Evolutionary conservation across 176 grass and related monocot species (phyloP).

Genomic region (barley (Hordeum vulgare)): DNA sequence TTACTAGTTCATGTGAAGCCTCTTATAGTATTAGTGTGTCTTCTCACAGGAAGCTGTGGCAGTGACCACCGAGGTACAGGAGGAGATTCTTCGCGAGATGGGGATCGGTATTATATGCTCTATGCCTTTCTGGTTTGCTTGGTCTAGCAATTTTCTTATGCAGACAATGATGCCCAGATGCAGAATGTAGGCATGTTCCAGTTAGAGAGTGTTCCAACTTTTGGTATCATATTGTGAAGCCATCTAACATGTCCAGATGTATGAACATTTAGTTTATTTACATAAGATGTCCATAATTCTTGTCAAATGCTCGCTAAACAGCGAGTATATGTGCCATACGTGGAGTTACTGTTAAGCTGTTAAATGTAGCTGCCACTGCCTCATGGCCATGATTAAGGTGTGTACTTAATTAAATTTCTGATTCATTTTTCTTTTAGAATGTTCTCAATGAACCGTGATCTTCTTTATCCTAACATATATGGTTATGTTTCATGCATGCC

Average conservation of each 20-base stretch:
- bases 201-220: not conserved
- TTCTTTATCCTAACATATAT: not conserved
- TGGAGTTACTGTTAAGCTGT: no score
- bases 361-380: no score
- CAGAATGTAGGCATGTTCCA: not conserved
- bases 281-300: no score
- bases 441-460: not conserved
- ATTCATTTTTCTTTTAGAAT: not conserved
- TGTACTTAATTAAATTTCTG: not conserved
- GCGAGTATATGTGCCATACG: no score
- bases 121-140: not conserved
- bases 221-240: not conserved
- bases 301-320: no score
- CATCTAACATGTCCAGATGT: no score
- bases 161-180: not conserved
- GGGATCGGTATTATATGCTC: slow-evolving; percentile 48
- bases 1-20: not conserved
- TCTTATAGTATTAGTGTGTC: not conserved
- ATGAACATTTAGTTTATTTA: no score
- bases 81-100: slow-evolving; percentile 75
- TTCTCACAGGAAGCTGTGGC: slow-evolving; percentile 63
- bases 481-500: not conserved
- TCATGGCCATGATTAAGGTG: no score
- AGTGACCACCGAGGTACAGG: slow-evolving; percentile 71
- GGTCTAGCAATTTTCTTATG: not conserved